These are phyloP conservation scores for Amphicarpaea edgeworthii DNA, from an alignment of 306 rosid species.

Conservation along the genomic window DNA sequence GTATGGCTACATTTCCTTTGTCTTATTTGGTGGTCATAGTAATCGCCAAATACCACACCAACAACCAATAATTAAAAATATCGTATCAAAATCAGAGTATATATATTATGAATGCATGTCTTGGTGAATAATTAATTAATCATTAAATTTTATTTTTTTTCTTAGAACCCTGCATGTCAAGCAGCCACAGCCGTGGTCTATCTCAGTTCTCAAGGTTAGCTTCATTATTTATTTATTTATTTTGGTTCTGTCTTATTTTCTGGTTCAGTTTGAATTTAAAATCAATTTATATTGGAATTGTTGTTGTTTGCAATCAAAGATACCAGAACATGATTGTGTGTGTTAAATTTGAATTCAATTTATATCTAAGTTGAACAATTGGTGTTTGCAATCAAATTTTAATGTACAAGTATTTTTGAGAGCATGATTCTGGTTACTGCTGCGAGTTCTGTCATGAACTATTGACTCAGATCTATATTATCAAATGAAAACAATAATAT, in stretches of 20 bases:
- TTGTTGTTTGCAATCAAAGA: too few species aligned
- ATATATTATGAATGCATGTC: not conserved
- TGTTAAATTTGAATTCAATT: constrained; percentile 1
- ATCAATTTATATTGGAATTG: too few species aligned
- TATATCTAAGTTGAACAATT: not conserved
- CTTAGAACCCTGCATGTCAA: not conserved
- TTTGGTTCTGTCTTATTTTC: not conserved
- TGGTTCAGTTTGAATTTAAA: not conserved
- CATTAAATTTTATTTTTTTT: not conserved
- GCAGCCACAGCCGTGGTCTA: not conserved
- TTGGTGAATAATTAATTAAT: too few species aligned
- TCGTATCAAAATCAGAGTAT: not conserved
- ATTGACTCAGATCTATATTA: not conserved
- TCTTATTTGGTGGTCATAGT: not conserved
- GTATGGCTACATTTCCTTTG: not conserved
- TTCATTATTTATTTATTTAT: not conserved
- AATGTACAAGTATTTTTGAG: not conserved
- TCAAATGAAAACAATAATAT: not conserved
- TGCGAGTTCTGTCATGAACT: not conserved
- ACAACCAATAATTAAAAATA: not conserved
- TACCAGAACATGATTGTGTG: not conserved
- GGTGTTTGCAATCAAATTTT: not conserved
- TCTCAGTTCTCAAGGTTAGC: constrained; percentile 40
- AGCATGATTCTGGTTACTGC: constrained; percentile 20
- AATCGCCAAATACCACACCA: not conserved